phyloP scores from a whole-genome alignment of 371 early-diverging fungal genomes.

The Mortierella sp. region DNA sequence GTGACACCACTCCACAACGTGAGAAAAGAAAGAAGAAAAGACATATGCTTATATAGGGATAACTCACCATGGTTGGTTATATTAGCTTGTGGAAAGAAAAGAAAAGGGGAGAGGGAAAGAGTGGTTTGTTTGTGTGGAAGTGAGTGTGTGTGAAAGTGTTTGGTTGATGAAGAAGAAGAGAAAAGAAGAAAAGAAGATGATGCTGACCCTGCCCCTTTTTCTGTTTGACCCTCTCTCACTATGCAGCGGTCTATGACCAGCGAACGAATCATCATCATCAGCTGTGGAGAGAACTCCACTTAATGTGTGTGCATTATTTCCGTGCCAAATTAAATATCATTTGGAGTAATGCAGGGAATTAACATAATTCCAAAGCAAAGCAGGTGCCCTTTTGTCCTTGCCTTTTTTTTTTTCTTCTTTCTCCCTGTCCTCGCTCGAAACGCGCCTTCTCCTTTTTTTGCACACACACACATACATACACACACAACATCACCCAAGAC shows the following conservation, averaged over 20 bases:
- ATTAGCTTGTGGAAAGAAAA: not conserved
- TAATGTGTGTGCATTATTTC: not conserved
- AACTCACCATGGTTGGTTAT: conserved; percentile 11
- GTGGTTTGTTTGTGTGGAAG: not conserved
- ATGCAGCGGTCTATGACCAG: too few relatives aligned
- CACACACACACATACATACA: too few relatives aligned
- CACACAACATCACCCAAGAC: too few relatives aligned
- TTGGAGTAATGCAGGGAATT: not conserved
- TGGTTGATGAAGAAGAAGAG: not conserved
- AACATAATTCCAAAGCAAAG: not conserved
- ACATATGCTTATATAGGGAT: not conserved
- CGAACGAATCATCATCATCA: not conserved
- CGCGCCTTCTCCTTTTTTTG: not conserved
- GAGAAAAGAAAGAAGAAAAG: not conserved
- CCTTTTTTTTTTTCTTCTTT: not conserved
- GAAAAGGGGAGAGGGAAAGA: not conserved
- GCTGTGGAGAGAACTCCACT: too few relatives aligned
- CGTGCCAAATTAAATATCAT: not conserved
- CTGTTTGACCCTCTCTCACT: not conserved
- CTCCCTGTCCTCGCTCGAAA: not conserved
- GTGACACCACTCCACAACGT: too few relatives aligned
- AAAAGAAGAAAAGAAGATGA: conserved; percentile 6
- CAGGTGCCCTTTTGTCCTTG: not conserved
- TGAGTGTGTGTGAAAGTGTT: not conserved
- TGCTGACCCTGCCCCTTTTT: not conserved